Percentiles rank a stretch among this genome's conserved stretches.
Evolutionary conservation across 2,329 filamentous ascomycete genomes (phyloP).

Genomic region (Whalleya microplaca): DNA sequence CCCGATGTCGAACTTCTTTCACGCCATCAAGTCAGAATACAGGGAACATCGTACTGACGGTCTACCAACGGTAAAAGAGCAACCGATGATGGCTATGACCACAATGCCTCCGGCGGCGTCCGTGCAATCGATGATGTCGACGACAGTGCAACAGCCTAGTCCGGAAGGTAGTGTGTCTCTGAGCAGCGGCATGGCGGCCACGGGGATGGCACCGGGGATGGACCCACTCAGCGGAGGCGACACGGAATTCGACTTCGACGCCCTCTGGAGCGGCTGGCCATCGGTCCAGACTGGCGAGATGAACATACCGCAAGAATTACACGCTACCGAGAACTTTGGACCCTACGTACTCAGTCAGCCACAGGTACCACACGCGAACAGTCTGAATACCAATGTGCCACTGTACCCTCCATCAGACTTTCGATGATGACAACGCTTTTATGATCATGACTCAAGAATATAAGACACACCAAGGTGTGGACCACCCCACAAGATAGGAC

Average conservation of each 20-base stretch:
- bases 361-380: constrained; percentile 13
- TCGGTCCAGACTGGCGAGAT: constrained; percentile 5
- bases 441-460: not conserved
- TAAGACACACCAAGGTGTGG: not conserved
- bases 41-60: constrained; percentile 17
- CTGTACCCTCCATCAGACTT: constrained; percentile 28
- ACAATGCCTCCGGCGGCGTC: constrained; percentile 13
- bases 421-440: constrained; percentile 11
- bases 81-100: constrained; percentile 15
- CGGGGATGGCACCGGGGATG: constrained; percentile 26
- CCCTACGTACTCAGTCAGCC: constrained; percentile 24
- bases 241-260: constrained; percentile 43
- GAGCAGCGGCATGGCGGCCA: constrained; percentile 25
- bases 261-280: constrained; percentile 38
- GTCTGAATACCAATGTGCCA: constrained; percentile 19
- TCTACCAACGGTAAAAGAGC: constrained; percentile 20
- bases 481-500: not conserved
- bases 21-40: constrained; percentile 13
- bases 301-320: constrained; percentile 12
- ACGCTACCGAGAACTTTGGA: constrained; percentile 20
- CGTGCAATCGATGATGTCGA: constrained; percentile 28
- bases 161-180: constrained; percentile 36
- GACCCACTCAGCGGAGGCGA: constrained; percentile 36
- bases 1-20: constrained; percentile 37
- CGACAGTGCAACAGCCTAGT: constrained; percentile 36